Base-by-base conservation (phyloP, 2,329 filamentous ascomycete species). In the Phialocephala sp. region DNA sequence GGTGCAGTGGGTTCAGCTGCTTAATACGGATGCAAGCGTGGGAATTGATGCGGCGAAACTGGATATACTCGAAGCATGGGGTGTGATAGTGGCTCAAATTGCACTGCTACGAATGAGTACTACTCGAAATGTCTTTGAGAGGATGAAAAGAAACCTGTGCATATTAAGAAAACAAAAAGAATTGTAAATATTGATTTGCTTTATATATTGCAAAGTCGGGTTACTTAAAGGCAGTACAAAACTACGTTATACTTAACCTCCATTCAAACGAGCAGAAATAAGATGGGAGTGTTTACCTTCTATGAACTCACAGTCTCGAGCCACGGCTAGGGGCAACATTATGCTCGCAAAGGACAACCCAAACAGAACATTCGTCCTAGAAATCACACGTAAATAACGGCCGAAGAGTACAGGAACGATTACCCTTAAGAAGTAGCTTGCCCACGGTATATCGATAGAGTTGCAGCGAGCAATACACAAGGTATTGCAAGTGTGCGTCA, bases 91-190 rank as follows among this genome's bases (percentile, higher is more conserved):
- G 62, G 62, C 12, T 27, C 37, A 1, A 65, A 55, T 35, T 69
- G 65, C 63, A 64, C 11, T 43, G 50, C 41, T 20, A 55, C 47
- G 6, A 62, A 22, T 24, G 55, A 57, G 1, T 69, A 67, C 32
- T 69, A 67, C 63, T 69, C 65, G 4, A 65, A 67, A 58, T 69
- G 67, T 27, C 27, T 69, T 60, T 69, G 57, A 36, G 32, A 24
- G 36, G 41, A 8, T 36, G 41, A n/a, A 18, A 41, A 37, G 4
- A 11, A 52, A 27, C 5, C 39, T 37, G 15, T 27, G 12, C 43
- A 60, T 54, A 37, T 22, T 57, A 6, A 24, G 22, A 35, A 32
- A 14, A 15, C 4, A 2, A 24, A 57, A 37, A 27, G 32, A 22
- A 14, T 15, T 36, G 35, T 37, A 60, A 52, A 60, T 60, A 60